Conservation (phyloP, 805 yeast species). For the Starmerella vaccinii region DNA sequence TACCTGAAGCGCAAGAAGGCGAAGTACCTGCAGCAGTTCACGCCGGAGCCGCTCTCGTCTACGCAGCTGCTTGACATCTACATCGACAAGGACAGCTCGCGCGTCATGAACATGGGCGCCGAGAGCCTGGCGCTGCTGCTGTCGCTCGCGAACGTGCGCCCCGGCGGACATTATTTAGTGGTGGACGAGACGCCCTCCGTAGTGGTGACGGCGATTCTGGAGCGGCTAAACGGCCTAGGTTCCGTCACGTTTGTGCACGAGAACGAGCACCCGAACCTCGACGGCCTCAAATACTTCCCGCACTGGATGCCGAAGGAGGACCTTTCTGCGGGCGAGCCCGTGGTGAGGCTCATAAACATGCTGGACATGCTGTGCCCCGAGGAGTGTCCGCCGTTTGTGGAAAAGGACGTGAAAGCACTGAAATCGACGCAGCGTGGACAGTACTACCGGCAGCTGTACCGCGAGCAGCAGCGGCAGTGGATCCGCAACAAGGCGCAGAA, state of each 20-base stretch:
- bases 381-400: slow-evolving; percentile 37
- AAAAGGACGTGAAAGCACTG: slow-evolving; percentile 44
- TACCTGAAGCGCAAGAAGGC: slow-evolving; percentile 84
- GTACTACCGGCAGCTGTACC: slow-evolving; percentile 53
- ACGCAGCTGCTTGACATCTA: slow-evolving; percentile 63
- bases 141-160: slow-evolving; percentile 69
- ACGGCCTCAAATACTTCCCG: slow-evolving; percentile 50
- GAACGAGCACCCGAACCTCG: slow-evolving; percentile 81
- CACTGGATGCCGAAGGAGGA: slow-evolving; percentile 19
- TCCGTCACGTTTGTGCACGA: slow-evolving; percentile 71
- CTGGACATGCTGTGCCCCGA: slow-evolving; percentile 79
- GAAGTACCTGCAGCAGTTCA: slow-evolving; percentile 77
- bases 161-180: slow-evolving; percentile 81
- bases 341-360: slow-evolving; percentile 63
- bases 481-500: slow-evolving; percentile 36
- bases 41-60: slow-evolving; percentile 64
- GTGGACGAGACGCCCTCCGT: slow-evolving; percentile 94
- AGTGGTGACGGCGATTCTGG: slow-evolving; percentile 74
- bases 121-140: slow-evolving; percentile 73
- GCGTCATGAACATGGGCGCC: slow-evolving; percentile 69
- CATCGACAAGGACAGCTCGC: slow-evolving; percentile 62
- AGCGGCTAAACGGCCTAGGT: slow-evolving; percentile 72
- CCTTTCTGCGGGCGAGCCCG: slow-evolving; percentile 28
- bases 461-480: slow-evolving; percentile 37
- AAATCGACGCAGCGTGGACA: slow-evolving; percentile 53